These are phyloP conservation scores for Eutypella sp. DNA, from an alignment of 2,329 filamentous ascomycete genomes.

Conservation along the genomic window DNA sequence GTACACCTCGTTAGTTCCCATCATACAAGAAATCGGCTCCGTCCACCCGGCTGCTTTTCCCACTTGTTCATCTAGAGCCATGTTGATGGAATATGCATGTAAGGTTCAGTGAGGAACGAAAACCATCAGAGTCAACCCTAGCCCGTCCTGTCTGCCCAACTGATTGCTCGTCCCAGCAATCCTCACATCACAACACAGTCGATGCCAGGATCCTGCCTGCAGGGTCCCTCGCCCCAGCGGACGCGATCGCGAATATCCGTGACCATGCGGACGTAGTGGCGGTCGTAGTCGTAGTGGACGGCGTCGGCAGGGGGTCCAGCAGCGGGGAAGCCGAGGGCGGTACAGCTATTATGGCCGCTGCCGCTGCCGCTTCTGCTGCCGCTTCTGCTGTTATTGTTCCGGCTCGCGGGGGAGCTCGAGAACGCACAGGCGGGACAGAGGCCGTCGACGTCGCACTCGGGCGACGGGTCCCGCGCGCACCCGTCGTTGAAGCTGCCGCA, in stretches of 20 bases:
- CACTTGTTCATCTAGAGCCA: too few relatives aligned
- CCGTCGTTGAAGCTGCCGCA: constrained; percentile 40
- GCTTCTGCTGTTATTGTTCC: too few relatives aligned
- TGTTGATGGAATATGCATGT: too few relatives aligned
- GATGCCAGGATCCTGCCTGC: constrained; percentile 30
- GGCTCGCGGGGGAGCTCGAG: too few relatives aligned
- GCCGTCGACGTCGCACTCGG: constrained; percentile 25
- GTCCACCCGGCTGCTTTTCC: too few relatives aligned
- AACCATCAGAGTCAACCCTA: too few relatives aligned
- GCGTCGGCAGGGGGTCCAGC: constrained; percentile 34
- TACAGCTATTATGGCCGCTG: too few relatives aligned
- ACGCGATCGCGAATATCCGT: constrained; percentile 37
- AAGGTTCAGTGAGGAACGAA: too few relatives aligned
- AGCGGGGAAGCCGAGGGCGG: background rate
- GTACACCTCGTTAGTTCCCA: too few relatives aligned
- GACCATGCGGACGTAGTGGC: constrained; percentile 43
- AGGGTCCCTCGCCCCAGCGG: constrained; percentile 44
- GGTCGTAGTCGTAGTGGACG: constrained; percentile 38
- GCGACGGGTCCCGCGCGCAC: constrained; percentile 29
- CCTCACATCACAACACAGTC: constrained; percentile 37
- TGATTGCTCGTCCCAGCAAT: background rate
- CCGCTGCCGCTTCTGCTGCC: too few relatives aligned
- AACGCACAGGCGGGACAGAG: constrained; percentile 28
- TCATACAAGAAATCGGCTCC: too few relatives aligned
- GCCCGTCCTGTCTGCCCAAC: background rate